Evolutionary conservation across 1,284 basidiomycete genomes (phyloP).

Genomic region (Fomes fomentarius): DNA sequence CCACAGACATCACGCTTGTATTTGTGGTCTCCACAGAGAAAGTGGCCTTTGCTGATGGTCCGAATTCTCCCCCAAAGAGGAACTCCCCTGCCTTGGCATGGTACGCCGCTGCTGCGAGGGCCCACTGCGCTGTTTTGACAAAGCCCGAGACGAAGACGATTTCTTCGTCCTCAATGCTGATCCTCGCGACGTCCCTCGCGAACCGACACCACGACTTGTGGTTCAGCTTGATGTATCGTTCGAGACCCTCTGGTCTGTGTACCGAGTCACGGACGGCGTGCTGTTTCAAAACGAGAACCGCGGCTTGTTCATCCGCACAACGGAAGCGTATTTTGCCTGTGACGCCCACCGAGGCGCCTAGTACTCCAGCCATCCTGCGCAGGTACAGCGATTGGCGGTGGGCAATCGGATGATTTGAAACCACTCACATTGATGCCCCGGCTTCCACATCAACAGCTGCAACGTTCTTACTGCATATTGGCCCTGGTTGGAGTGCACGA

Average conservation of each 20-base stretch:
- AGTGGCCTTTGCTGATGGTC: slow-evolving; percentile 3
- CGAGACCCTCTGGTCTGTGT: too few species aligned
- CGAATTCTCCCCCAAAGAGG: slow-evolving; percentile 14
- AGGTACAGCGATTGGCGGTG: too few species aligned
- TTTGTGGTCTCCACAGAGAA: slow-evolving; percentile 8
- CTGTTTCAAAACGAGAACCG: too few species aligned
- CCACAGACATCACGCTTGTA: slow-evolving; percentile 2
- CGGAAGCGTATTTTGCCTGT: too few species aligned
- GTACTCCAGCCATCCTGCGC: too few species aligned
- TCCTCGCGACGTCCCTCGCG: too few species aligned
- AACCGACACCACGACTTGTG: too few species aligned
- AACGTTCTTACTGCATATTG: slow-evolving; percentile 15
- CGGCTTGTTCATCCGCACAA: too few species aligned
- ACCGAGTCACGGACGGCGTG: too few species aligned
- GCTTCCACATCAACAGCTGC: not conserved
- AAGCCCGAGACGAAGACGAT: slow-evolving; percentile 18
- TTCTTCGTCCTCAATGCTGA: too few species aligned
- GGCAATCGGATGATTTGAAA: not conserved
- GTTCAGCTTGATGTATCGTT: too few species aligned
- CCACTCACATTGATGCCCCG: slow-evolving; percentile 5
- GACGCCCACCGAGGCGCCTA: too few species aligned
- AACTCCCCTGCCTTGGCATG: slow-evolving; percentile 14
- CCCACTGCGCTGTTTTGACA: slow-evolving; percentile 27
- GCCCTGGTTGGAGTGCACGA: not conserved
- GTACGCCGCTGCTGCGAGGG: slow-evolving; percentile 24